phyloP scores from a whole-genome alignment of 1,139 yeast genomes.

The Kodamaea ohmeri region DNA sequence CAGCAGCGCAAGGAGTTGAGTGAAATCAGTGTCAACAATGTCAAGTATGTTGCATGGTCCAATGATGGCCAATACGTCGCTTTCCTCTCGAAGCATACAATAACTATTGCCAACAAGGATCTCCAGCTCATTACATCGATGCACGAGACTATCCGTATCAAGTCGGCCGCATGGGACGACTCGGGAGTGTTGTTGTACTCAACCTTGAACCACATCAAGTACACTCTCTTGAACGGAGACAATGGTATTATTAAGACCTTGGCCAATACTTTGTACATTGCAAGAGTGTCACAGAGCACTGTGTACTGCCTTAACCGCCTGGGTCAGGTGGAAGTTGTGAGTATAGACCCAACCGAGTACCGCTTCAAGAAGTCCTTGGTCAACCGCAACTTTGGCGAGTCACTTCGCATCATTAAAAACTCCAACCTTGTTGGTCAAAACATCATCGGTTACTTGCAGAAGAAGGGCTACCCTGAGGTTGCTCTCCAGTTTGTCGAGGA shows the following conservation, averaged over 20 bases:
- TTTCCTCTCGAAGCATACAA: conserved; percentile 85
- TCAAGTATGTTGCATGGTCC: conserved; percentile 90
- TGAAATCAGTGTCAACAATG: conserved; percentile 70
- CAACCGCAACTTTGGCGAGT: conserved; percentile 88
- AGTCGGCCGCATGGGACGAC: conserved; percentile 98
- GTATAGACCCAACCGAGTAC: conserved; percentile 94
- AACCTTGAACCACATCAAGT: conserved; percentile 93
- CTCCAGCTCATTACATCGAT: conserved; percentile 77
- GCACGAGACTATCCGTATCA: conserved; percentile 96
- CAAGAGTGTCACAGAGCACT: conserved; percentile 64
- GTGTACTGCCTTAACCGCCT: conserved; percentile 81
- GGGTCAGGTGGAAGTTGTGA: conserved; percentile 76
- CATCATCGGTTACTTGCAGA: conserved; percentile 90
- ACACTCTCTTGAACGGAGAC: conserved; percentile 90
- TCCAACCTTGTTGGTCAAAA: conserved; percentile 96
- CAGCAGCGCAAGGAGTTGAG: conserved; percentile 84
- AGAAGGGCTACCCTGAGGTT: conserved; percentile 90
- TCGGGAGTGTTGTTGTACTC: conserved; percentile 87
- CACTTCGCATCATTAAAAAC: conserved; percentile 78
- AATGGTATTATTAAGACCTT: conserved; percentile 90
- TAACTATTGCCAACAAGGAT: conserved; percentile 79
- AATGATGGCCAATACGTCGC: conserved; percentile 86
- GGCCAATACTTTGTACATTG: conserved; percentile 84
- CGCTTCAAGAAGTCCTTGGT: conserved; percentile 92
- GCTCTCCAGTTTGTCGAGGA: conserved; percentile 97